Evolutionary conservation across 1,139 yeast genomes (phyloP), one percentile per base, ranked within the genome.

Genomic region (Candida neerlandica): DNA sequence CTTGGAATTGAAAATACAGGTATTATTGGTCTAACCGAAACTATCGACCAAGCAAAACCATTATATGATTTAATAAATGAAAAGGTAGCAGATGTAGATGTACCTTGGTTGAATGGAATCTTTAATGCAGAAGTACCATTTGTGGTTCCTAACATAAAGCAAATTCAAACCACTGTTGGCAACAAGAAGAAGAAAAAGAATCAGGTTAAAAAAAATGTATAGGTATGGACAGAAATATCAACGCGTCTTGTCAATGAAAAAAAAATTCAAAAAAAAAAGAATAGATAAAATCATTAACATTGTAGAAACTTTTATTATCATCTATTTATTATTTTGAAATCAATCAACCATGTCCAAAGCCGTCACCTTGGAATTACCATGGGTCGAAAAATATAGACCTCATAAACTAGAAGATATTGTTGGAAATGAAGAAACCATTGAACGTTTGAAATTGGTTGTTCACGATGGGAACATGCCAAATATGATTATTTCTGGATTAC

Each of bases 371-470:
- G 79, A 75, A 52, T 69, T 76, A 38, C 81, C 81, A 5, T 76
- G 97, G 99, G 98, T 94, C 15, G 99, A 94, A 62, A 94, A 94
- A 63, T 94, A 94, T 65, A 83, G 99, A 53, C 99, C 99, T 0
- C 77, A 80, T 44, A 69, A 74, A 34, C 74, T 94, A 33, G 82
- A 82, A 42, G 98, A 94, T 62, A 86, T 95, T 19, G 98, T 94
- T 6, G 99, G 99, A 10, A 95, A 94, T 60, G 86, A 81, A 52
- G 98, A 92, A 55, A 94, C 98, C 1, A 80, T 94, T 4, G 94
- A 87, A 55, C 77, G 98, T 44, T 77, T 94, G 51, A 83, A 86
- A 59, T 81, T 89, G 55, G 92, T 94, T 49, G 97, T 96, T 5
- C 71, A 80, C 47, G 97, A 92, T 64, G 99, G 99, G 32, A 94